Base-by-base conservation (phyloP, 2,329 filamentous ascomycete species). In the Chrysosporium keratinophilum region DNA sequence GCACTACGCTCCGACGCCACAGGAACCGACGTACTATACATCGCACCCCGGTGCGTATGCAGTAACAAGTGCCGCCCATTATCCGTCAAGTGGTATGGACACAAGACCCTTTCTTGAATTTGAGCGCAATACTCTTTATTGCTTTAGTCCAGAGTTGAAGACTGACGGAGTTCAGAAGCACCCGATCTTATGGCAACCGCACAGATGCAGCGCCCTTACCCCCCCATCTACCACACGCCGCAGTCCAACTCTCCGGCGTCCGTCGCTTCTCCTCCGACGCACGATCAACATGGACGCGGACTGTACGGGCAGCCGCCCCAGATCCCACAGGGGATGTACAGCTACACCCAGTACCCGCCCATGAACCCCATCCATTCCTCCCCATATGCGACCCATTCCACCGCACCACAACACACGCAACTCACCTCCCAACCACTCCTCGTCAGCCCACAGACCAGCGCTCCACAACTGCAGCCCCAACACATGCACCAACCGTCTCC, bases 221-320 rank as follows among this genome's bases (percentile, higher is more conserved):
- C 90, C 62, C 88, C 88, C 57, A 95, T 95, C 67, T 96, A 96
- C 69, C 88, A 96, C 70, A 94, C 90, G 15, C 89, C 90, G 53
- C 90, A 96, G 74, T 95, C 90, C 54, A 95, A 91, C 71, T 95
- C 91, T 53, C 91, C 91, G 47, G 88, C 88, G 39, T 95, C 90
- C 49, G 90, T 96, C 63, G 87, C 90, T 59, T 96, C 91, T 34
- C 85, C 88, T 19, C 88, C 89, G 55, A 80, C 83, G 54, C 89
- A 95, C 71, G 91, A 97, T 66, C 88, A 91, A 65, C 88, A 95
- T 73, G 77, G 75, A 54, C 79, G 90, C 62, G 84, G 82, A 63
- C 80, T 97, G 67, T 97, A 96, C 70, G 84, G 82, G 35, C 86
- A 90, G 64, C 84, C 85, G 49, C 82, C 85, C 54, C 87, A 93